phyloP scores from a whole-genome alignment of 805 yeast genomes.

The Candida succiphila region DNA sequence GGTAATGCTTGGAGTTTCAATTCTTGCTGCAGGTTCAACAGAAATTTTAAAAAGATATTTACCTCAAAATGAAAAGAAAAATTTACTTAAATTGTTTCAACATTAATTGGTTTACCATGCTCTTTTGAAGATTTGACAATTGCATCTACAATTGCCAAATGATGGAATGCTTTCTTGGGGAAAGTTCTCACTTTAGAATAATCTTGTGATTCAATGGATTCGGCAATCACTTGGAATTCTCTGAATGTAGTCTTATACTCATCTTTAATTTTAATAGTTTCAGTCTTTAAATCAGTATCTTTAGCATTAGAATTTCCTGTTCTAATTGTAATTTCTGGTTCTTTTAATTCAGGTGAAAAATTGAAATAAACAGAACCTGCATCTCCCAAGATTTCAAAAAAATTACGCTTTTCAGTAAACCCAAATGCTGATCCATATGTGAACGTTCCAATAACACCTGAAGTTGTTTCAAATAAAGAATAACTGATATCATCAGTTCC shows the following conservation, averaged over 20 bases:
- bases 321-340: constrained; percentile 25
- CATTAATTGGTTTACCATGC: constrained; percentile 26
- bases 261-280: constrained; percentile 29
- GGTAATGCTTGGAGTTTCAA: constrained; percentile 64
- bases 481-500: constrained; percentile 79
- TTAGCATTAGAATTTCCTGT: constrained; percentile 42
- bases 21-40: constrained; percentile 35
- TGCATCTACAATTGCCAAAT: constrained; percentile 84
- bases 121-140: constrained; percentile 59
- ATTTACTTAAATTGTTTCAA: constrained; percentile 10
- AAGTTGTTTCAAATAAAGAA: constrained; percentile 53
- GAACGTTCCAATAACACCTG: constrained; percentile 68
- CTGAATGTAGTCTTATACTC: constrained; percentile 29
- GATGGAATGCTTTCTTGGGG: constrained; percentile 86
- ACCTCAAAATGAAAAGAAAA: constrained; percentile 19
- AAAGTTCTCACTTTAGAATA: constrained; percentile 20
- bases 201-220: constrained; percentile 18
- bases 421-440: constrained; percentile 85
- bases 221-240: constrained; percentile 40
- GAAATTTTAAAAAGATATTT: constrained; percentile 19
- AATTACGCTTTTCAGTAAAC: constrained; percentile 59
- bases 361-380: constrained; percentile 68
- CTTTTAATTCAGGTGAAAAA: constrained; percentile 40
- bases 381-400: constrained; percentile 66
- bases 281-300: constrained; percentile 34